Evolutionary conservation across 2,329 filamentous ascomycete species (phyloP), one percentile per base, ranked within the genome.

Genomic region (Pseudogymnoascus sp.): DNA sequence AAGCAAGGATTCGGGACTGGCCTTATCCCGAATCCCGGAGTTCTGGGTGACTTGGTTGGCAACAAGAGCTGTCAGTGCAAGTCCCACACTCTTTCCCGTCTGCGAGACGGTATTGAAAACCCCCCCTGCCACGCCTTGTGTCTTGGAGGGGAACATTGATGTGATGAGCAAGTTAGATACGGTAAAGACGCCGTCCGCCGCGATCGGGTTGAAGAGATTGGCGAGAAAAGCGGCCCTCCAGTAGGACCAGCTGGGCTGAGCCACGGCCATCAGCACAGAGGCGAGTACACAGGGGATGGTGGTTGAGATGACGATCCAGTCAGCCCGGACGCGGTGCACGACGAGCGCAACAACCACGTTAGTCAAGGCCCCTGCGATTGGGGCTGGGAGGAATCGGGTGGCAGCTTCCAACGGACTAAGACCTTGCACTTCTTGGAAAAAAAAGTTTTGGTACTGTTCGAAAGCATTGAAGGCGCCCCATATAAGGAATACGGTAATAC

Each of bases 101-200:
- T 79, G 77, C 6, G 74, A 69, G 38, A 77, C 69, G 0, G 76
- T 79, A 62, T 78, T 79, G 70, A 79, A 79, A 0, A 80, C 78
- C 15, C 75, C 77, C 1, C 78, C 78, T 1, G 76, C 78, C 0
- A 80, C 69, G 2, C 71, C 77, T 63, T 81, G 78, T 1, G 74
- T 77, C 40, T 71, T 70, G 0, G 69, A 61, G 0, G 77, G 75
- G 64, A 80, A 79, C 6, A 74, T 73, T 1, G 71, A 72, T 0
- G 77, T 76, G 59, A 80, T 77, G 59, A 80, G 68, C 1, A 80
- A 68, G 60, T 77, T 78, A 2, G 75, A 73, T 5, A 80, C 70
- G 0, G 44, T n/a, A 62, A 19, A 29, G 35, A 33, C 44, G 1
- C 72, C 72, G 63, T 82, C 79, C 1, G 76, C 76, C 1, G 76